A percentile compares a stretch with the other conserved stretches of the same genome.
Evolutionary conservation across 441 rosid genomes (phyloP).

Genomic region (Cnidoscolus chayamansa): DNA sequence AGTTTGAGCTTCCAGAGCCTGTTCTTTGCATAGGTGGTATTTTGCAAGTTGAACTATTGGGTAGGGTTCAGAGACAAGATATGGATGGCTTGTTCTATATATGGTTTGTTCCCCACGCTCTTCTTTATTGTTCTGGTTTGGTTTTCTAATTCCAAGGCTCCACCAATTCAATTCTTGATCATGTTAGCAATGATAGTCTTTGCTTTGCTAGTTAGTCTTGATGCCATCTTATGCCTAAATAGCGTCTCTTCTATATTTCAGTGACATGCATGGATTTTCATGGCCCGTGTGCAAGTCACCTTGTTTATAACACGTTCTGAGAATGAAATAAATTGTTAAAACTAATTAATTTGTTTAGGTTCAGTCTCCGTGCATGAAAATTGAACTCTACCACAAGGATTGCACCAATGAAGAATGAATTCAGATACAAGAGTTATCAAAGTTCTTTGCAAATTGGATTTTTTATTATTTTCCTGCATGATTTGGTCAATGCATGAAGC

Average conservation of each 20-base stretch:
- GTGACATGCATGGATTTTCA: neutral
- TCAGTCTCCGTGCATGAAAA: no score
- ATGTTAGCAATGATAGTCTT: neutral
- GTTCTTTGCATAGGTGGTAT: conserved; percentile 80
- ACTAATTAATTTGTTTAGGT: no score
- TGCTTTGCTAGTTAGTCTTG: neutral
- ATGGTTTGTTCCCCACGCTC: conserved; percentile 48
- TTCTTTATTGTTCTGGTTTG: conserved; percentile 7
- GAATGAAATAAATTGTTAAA: neutral
- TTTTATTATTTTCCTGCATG: neutral
- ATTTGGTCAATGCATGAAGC: no score
- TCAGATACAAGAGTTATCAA: neutral
- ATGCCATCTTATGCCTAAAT: neutral
- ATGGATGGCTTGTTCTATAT: conserved; percentile 74
- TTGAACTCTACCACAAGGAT: no score
- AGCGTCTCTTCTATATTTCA: neutral
- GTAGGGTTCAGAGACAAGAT: conserved; percentile 80
- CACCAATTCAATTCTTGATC: neutral
- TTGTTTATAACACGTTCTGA: no score
- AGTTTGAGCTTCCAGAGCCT: conserved; percentile 77
- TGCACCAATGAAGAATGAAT: no score
- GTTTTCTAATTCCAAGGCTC: neutral
- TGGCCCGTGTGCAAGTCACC: no score
- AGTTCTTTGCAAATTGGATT: neutral
- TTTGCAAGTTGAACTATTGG: conserved; percentile 75